Evolutionary conservation across 2,329 filamentous ascomycete genomes (phyloP).

Genomic region (Pseudocercospora vitis): DNA sequence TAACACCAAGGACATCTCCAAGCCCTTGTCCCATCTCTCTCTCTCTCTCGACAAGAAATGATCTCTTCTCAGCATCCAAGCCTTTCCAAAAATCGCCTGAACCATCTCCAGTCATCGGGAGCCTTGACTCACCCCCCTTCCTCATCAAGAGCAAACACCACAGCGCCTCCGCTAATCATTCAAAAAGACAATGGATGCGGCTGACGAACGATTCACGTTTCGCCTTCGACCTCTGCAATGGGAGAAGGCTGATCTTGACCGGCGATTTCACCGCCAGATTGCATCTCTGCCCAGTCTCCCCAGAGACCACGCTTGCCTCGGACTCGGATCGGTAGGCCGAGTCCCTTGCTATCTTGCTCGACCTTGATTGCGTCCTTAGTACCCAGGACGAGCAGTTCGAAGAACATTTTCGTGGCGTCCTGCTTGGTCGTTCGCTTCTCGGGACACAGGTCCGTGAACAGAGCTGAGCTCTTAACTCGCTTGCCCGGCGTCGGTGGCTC

Average conservation of each 20-base stretch:
- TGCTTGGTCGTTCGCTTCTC: conserved; percentile 76
- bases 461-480: conserved; percentile 72
- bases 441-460: conserved; percentile 90
- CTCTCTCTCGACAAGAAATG: no score
- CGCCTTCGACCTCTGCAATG: neutral
- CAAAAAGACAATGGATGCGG: neutral
- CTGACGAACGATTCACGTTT: neutral
- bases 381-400: conserved; percentile 90
- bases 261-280: conserved; percentile 27
- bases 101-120: no score
- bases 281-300: conserved; percentile 89
- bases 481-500: conserved; percentile 66
- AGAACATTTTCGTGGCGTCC: conserved; percentile 99
- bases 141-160: neutral
- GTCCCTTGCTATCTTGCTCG: conserved; percentile 69
- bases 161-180: neutral
- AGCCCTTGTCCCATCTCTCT: no score
- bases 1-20: no score
- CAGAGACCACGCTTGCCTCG: conserved; percentile 92
- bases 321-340: conserved; percentile 80
- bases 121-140: no score
- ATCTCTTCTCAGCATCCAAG: no score
- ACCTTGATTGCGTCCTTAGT: conserved; percentile 98
- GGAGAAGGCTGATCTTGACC: conserved; percentile 13
- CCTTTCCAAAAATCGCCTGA: no score